Evolutionary conservation across 352 stramenopile species (phyloP), one percentile per base, ranked within the genome.

Genomic region (Plasmopara muralis): DNA sequence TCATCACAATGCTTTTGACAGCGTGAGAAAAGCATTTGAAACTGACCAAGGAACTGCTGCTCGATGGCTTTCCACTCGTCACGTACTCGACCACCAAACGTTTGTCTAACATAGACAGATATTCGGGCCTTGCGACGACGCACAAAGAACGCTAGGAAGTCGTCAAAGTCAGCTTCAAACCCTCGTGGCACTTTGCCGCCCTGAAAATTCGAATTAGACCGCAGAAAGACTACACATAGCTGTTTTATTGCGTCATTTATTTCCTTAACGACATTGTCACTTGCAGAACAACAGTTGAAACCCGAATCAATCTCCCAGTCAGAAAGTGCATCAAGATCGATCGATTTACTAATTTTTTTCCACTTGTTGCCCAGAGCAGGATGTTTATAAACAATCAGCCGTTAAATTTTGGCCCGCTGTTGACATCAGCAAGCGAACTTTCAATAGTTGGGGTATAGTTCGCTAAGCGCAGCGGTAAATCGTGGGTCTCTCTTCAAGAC

Each of bases 141-240:
- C n/a, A 87, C 62, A 0, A 87, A 33, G 40, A 78, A 92, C 2
- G 61, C 43, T 25, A 87, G 28, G 30, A 89, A 84, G 1, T 37
- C 47, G 18, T 92, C 77, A 44, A 92, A 89, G 6, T 76, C 49
- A 0, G 50, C n/a, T 9, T 83, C 67, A 9, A 62, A 43, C 9
- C 54, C 50, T 43, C 46, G 20, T 10, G 48, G 65, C 6, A 72
- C 12, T 38, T 69, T 71, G 1, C 42, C 51, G 43, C 53, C 47
- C 0, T 30, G 13, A 33, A 47, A 30, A n/a, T 37, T 53, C 1
- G 20, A 12, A 14, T 64, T 50, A 5, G 30, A 35, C 35, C 20
- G 20, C 20, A 70, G 1, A 37, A 70, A 88, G 13, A 62, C 15
- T n/a, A 60, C 42, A 55, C 73, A 60, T 9, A 85, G 28, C 9